phyloP scores from a whole-genome alignment of 345 rosid species.

The Populus tremula region DNA sequence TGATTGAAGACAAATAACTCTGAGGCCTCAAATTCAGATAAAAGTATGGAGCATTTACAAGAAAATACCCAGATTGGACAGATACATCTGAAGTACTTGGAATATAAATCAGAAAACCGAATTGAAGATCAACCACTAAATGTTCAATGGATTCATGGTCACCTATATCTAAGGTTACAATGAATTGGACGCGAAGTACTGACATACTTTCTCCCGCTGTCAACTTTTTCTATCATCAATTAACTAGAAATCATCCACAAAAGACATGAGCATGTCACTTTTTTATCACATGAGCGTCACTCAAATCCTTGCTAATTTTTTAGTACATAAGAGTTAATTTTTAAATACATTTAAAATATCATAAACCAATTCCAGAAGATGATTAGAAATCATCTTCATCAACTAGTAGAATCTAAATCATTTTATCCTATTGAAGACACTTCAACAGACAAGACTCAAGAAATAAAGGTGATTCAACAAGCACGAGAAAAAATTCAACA shows the following conservation, averaged over 20 bases:
- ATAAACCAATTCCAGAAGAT: not conserved
- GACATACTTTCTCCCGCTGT: not conserved
- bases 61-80: not conserved
- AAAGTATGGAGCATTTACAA: not conserved
- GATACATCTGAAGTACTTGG: not conserved
- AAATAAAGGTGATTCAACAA: not conserved
- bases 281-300: not conserved
- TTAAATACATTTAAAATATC: not conserved
- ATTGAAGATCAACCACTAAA: not conserved
- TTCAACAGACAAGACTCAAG: not conserved
- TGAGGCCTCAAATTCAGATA: not conserved
- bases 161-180: not conserved
- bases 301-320: not conserved
- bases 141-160: not conserved
- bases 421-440: not conserved
- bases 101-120: not conserved
- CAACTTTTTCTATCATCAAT: not conserved
- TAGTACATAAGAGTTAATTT: too few species aligned
- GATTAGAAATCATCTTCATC: not conserved
- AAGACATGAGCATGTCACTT: not conserved
- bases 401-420: not conserved
- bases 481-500: not conserved
- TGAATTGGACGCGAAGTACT: not conserved
- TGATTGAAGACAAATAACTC: not conserved
- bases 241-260: not conserved